phyloP scores from a whole-genome alignment of 2,329 filamentous ascomycete genomes.

The Alternaria hordeiaustralica region DNA sequence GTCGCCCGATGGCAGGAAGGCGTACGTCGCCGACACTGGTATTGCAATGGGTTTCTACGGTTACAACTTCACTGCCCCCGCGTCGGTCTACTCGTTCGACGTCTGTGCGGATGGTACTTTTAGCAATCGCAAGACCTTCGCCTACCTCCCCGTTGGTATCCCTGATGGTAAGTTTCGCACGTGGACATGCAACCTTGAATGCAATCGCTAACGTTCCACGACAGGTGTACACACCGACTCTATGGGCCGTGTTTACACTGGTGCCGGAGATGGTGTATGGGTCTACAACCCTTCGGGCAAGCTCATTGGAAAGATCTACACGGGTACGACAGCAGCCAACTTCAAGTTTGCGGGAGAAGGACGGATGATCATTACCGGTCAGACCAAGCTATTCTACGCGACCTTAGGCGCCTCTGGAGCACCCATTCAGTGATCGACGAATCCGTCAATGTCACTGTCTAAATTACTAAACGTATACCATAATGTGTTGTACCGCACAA shows the following conservation, averaged over 20 bases:
- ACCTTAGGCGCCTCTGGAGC: constrained; percentile 27
- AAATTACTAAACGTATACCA: background rate
- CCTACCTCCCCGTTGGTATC: constrained; percentile 23
- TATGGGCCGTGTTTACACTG: constrained; percentile 62
- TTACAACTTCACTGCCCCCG: constrained; percentile 26
- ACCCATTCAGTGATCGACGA: background rate
- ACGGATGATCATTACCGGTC: constrained; percentile 32
- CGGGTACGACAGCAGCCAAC: constrained; percentile 28
- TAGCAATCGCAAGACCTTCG: constrained; percentile 31
- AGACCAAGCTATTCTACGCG: constrained; percentile 33
- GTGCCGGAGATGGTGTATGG: constrained; percentile 59
- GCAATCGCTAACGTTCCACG: constrained; percentile 2
- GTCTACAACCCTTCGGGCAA: constrained; percentile 56
- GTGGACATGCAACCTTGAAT: background rate
- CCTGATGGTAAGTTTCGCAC: constrained; percentile 23
- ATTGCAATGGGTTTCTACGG: constrained; percentile 29
- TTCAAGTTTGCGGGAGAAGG: constrained; percentile 34
- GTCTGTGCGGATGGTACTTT: constrained; percentile 27
- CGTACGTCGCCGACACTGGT: constrained; percentile 54
- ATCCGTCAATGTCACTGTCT: background rate
- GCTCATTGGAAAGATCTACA: constrained; percentile 50
- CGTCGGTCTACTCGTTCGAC: constrained; percentile 33
- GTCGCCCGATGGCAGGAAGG: constrained; percentile 47
- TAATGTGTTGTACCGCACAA: background rate
- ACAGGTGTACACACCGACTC: constrained; percentile 30